These are phyloP conservation scores for Cairneyella variabilis DNA, from an alignment of 495 filamentous ascomycete genomes.

Conservation along the genomic window DNA sequence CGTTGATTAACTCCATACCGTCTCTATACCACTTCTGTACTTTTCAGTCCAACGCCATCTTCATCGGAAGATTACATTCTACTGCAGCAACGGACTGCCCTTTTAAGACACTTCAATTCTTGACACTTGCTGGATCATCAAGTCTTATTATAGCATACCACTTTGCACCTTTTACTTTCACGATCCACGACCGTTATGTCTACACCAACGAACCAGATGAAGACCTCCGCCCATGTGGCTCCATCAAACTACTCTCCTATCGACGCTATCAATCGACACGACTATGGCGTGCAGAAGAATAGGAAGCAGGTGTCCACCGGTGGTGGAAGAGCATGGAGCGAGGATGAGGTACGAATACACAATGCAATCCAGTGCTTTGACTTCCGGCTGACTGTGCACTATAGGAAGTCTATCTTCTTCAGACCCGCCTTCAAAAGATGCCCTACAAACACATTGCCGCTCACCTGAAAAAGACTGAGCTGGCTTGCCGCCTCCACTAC, in stretches of 20 bases:
- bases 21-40: constrained; percentile 10
- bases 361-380: constrained; percentile 11
- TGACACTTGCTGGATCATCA: constrained; percentile 24
- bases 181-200: constrained; percentile 26
- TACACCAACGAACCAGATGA: constrained; percentile 44
- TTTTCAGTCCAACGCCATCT: constrained; percentile 5
- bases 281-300: constrained; percentile 52
- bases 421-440: constrained; percentile 80
- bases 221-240: constrained; percentile 35
- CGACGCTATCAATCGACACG: constrained; percentile 47
- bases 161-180: constrained; percentile 18
- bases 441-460: constrained; percentile 85
- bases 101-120: constrained; percentile 22
- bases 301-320: constrained; percentile 65
- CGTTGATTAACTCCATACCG: constrained; percentile 35
- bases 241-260: constrained; percentile 32
- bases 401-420: constrained; percentile 79
- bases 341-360: constrained; percentile 67
- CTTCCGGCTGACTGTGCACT: constrained; percentile 1
- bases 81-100: constrained; percentile 21
- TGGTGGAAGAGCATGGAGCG: constrained; percentile 71
- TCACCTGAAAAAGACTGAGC: constrained; percentile 79
- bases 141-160: constrained; percentile 11
- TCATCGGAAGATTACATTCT: constrained; percentile 19
- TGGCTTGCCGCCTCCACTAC: constrained; percentile 80